phyloP scores from a whole-genome alignment of 169 alveolate genomes.

The Eimeria necatrix region DNA sequence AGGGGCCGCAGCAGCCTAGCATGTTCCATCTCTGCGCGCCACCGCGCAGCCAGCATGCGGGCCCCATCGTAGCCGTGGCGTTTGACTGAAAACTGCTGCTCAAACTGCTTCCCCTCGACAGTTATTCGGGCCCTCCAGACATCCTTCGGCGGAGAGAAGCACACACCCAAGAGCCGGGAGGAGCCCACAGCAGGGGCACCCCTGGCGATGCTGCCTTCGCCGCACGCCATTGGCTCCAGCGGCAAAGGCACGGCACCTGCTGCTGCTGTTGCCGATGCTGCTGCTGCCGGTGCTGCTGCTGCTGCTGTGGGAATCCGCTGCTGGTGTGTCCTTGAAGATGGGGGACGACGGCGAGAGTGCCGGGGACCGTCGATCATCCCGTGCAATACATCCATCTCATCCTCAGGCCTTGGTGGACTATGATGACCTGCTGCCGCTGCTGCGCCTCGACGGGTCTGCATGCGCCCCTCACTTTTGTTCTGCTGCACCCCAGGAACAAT shows the following conservation, averaged over 20 bases:
- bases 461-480: background rate
- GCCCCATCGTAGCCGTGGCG: slow-evolving; percentile 72
- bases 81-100: slow-evolving; percentile 75
- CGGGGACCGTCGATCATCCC: background rate
- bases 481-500: background rate
- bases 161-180: slow-evolving; percentile 51
- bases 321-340: background rate
- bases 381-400: background rate
- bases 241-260: background rate
- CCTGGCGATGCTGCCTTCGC: background rate
- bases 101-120: slow-evolving; percentile 66
- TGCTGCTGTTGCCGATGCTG: background rate
- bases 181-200: background rate
- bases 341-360: background rate
- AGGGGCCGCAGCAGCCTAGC: background rate
- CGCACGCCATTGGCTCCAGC: background rate
- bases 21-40: slow-evolving; percentile 66
- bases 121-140: slow-evolving; percentile 75
- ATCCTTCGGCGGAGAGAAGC: slow-evolving; percentile 75
- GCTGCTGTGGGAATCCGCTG: background rate
- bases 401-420: background rate
- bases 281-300: background rate
- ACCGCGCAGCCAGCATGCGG: slow-evolving; percentile 30
- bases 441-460: background rate
- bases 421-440: background rate